A percentile compares a stretch with the other conserved stretches of the same genome.
Conservation (phyloP, 345 rosid species). For the Populus alba region DNA sequence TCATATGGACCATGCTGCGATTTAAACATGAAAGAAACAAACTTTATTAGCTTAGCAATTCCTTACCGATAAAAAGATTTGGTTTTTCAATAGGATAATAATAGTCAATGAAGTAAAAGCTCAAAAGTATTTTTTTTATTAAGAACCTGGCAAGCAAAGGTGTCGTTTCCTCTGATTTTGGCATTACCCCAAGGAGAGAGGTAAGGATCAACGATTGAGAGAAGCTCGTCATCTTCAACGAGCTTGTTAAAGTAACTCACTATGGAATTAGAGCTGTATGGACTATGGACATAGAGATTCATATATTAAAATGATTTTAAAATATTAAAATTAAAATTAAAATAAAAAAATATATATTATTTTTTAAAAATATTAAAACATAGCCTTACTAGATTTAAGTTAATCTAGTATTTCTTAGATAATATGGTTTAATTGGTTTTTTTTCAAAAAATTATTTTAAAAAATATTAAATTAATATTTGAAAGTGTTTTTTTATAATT, state of each 20-base stretch:
- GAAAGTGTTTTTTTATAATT: too few relatives aligned
- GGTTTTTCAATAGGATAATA: background rate
- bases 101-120: background rate
- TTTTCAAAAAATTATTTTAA: too few relatives aligned
- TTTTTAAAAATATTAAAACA: too few relatives aligned
- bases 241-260: conserved; percentile 51
- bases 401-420: too few relatives aligned
- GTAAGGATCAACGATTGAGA: conserved; percentile 63
- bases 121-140: background rate
- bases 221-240: conserved; percentile 48
- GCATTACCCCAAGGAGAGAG: conserved; percentile 88
- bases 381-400: too few relatives aligned
- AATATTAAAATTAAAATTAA: too few relatives aligned
- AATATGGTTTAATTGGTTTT: too few relatives aligned
- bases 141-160: conserved; percentile 73
- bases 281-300: conserved; percentile 89
- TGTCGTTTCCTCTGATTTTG: conserved; percentile 46
- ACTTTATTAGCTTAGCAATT: background rate
- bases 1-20: conserved; percentile 72
- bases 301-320: conserved; percentile 14
- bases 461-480: too few relatives aligned
- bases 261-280: conserved; percentile 66
- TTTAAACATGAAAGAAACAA: background rate
- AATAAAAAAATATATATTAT: too few relatives aligned
- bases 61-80: background rate